Conservation (phyloP, 2,329 filamentous ascomycete genomes). For the Raffaelea ambrosiae region DNA sequence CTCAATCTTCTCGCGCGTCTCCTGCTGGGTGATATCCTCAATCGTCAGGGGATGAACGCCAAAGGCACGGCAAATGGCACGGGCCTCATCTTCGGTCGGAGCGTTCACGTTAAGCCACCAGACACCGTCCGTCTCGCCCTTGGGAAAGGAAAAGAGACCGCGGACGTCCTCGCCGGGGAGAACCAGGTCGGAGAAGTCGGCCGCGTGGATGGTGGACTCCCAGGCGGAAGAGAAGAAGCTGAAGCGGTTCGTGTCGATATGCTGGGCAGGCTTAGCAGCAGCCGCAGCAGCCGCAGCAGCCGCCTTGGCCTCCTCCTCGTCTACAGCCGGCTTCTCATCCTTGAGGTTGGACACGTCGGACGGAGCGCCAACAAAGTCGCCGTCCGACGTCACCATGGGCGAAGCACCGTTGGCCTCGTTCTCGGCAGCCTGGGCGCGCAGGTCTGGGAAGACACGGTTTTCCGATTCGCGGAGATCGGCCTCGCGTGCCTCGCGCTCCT, state of each 20-base stretch:
- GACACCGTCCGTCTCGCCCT: slow-evolving; percentile 64
- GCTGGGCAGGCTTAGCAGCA: slow-evolving; percentile 17
- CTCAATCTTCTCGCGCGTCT: slow-evolving; percentile 96
- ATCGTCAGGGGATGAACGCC: slow-evolving; percentile 91
- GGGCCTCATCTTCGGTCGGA: slow-evolving; percentile 80
- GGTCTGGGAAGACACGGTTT: slow-evolving; percentile 50
- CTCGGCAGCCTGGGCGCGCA: slow-evolving; percentile 35
- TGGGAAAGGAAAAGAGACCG: slow-evolving; percentile 68
- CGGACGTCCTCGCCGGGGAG: slow-evolving; percentile 85
- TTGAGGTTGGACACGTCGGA: slow-evolving; percentile 31
- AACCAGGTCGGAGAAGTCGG: slow-evolving; percentile 79
- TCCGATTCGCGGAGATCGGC: slow-evolving; percentile 41
- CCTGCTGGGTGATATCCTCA: slow-evolving; percentile 92
- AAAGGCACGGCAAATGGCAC: slow-evolving; percentile 85
- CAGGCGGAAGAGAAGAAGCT: slow-evolving; percentile 95
- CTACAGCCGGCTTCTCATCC: slow-evolving; percentile 37
- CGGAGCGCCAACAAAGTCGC: slow-evolving; percentile 48
- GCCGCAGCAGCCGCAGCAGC: neutral
- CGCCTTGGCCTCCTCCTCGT: slow-evolving; percentile 15
- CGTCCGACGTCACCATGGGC: slow-evolving; percentile 42
- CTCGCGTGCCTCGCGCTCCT: slow-evolving; percentile 32
- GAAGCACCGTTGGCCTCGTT: slow-evolving; percentile 17
- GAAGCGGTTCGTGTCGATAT: slow-evolving; percentile 69
- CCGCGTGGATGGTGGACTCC: slow-evolving; percentile 86
- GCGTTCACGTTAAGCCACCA: slow-evolving; percentile 98